Base-by-base conservation (phyloP, 345 rosid genomes). In the Eucalyptus cloeziana region DNA sequence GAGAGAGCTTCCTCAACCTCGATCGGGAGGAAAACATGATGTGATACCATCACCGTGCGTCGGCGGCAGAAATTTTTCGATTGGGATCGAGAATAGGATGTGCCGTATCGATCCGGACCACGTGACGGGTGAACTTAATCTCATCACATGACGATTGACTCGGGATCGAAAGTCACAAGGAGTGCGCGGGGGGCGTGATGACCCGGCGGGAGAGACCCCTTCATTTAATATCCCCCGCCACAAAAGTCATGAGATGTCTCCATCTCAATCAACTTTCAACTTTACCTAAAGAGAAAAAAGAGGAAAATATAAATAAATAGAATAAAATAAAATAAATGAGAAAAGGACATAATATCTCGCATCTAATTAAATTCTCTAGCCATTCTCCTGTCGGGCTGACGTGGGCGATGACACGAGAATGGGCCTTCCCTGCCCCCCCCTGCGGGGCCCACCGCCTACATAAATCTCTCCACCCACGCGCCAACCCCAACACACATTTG, bases 31-130 rank as follows among this genome's bases (percentile, higher is more conserved):
- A 17, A 31, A 69, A 69, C 12, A 8, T 31, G 44, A 71, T 0
- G 25, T 10, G 27, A 7, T 10, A 10, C 3, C 31, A 11, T 27
- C 0, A 27, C 4, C 31, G 0, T 27, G 14, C 2, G 0, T 3
- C 2, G 8, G 4, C 2, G 2, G 8, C 4, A 7, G 1, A 52
- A 1, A 52, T 25, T 52, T 52, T 27, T 14, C 8, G 1, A 4
- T 14, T 9, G 6, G 19, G 19, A 14, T 10, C 1, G 5, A n/a
- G 9, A 64, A 7, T 3, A 4, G 0, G 76, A n/a, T n/a, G 8
- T 31, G 0, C 5, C 37, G 14, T 7, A n/a, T 64, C 5, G 40
- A 64, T n/a, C 21, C 5, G 5, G 21, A 64, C 3, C 9, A 13
- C 4, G 17, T n/a, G 3, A 7, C 13, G 37, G 5, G 1, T 0